A percentile compares a stretch with the other conserved stretches of the same genome.
phyloP scores from a whole-genome alignment of 495 filamentous ascomycete species.

The Lasiosphaeria hispida region DNA sequence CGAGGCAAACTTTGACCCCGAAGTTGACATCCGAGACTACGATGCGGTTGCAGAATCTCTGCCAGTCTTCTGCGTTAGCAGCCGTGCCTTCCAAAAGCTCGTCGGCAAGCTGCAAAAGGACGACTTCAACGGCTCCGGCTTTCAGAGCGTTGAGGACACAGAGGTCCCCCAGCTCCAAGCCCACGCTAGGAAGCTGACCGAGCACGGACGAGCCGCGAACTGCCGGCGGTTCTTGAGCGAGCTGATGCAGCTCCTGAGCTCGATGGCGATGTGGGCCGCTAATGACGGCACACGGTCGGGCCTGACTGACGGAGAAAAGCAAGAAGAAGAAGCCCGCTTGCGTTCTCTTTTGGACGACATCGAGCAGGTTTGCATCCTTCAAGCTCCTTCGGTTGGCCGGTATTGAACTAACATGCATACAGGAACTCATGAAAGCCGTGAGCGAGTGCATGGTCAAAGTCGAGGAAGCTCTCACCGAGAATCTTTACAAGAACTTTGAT shows the following conservation, averaged over 20 bases:
- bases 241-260: constrained; percentile 55
- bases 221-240: constrained; percentile 44
- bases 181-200: constrained; percentile 61
- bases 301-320: constrained; percentile 43
- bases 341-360: constrained; percentile 42
- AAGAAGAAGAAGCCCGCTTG: constrained; percentile 40
- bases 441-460: constrained; percentile 35
- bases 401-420: neutral
- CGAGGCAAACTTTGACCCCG: constrained; percentile 38
- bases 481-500: constrained; percentile 47
- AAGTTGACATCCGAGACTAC: constrained; percentile 56
- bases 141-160: constrained; percentile 32
- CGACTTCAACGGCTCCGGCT: constrained; percentile 40
- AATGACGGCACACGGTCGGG: constrained; percentile 44
- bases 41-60: constrained; percentile 54
- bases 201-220: constrained; percentile 30
- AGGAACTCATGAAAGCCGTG: constrained; percentile 37
- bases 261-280: constrained; percentile 56
- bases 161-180: constrained; percentile 60
- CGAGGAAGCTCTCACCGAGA: constrained; percentile 37
- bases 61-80: constrained; percentile 64
- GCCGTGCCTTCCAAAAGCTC: constrained; percentile 60
- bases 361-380: constrained; percentile 41
- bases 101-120: constrained; percentile 48
- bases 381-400: neutral